Conservation (phyloP, 179 eudicot genomes). For the Pouteria campechiana region DNA sequence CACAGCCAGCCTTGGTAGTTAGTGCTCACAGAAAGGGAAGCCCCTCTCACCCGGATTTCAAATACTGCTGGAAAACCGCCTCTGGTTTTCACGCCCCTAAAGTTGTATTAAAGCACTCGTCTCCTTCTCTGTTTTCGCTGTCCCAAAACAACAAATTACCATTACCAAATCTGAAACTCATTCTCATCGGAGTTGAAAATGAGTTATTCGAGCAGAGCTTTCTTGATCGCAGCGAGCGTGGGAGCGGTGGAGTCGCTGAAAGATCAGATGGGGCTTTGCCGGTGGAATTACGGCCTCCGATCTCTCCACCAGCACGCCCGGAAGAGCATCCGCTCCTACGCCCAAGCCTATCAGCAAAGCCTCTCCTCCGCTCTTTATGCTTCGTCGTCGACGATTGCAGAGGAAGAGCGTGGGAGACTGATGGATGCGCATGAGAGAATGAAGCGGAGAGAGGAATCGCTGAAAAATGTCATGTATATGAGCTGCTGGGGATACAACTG, state of each 20-base stretch:
- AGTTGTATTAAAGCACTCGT: no score
- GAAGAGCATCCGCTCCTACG: conserved; percentile 9
- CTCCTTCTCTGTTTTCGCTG: no score
- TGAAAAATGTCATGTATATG: conserved; percentile 37
- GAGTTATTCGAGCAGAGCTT: conserved; percentile 14
- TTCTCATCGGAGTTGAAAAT: no score
- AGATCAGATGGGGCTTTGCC: conserved; percentile 36
- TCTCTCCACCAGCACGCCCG: conserved; percentile 19
- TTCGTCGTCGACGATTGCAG: neutral
- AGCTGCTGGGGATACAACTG: conserved; percentile 52
- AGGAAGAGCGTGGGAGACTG: no score
- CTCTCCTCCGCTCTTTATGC: neutral
- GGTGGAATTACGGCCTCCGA: conserved; percentile 37
- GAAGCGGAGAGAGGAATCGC: conserved; percentile 15
- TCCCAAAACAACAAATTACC: no score
- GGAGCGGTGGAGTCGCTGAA: conserved; percentile 46
- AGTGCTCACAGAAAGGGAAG: no score
- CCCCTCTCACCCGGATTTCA: no score
- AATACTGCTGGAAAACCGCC: no score
- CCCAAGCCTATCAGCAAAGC: conserved; percentile 1
- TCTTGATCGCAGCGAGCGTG: conserved; percentile 30
- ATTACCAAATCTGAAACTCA: no score
- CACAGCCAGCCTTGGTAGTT: no score
- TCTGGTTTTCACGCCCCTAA: no score
- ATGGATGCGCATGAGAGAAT: no score